Evolutionary conservation across 768 basidiomycete species (phyloP).

Genomic region (Agaricus blazei): DNA sequence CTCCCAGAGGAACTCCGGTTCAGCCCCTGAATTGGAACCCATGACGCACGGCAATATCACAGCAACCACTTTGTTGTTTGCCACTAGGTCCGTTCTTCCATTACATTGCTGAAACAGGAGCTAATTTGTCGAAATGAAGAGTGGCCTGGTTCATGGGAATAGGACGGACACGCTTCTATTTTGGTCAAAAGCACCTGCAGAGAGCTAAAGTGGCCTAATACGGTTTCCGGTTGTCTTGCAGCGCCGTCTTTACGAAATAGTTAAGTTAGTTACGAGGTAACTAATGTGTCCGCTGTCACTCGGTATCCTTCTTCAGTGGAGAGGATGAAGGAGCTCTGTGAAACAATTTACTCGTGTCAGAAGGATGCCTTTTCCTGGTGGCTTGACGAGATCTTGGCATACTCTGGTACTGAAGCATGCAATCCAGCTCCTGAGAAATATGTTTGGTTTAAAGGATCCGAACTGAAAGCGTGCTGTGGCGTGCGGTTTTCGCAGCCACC

Average conservation of each 20-base stretch:
- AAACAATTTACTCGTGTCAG: background rate
- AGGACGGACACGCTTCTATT: constrained; percentile 22
- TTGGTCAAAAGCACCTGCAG: constrained; percentile 16
- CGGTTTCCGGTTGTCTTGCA: background rate
- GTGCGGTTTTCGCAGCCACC: too few species aligned
- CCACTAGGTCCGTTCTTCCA: constrained; percentile 42
- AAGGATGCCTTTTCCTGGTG: too few species aligned
- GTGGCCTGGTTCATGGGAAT: constrained; percentile 46
- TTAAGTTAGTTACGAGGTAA: background rate
- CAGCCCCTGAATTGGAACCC: constrained; percentile 53
- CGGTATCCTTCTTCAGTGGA: background rate
- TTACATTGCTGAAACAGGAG: background rate
- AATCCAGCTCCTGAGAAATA: too few species aligned
- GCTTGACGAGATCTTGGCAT: too few species aligned
- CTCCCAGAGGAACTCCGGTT: constrained; percentile 54
- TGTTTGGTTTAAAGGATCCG: too few species aligned
- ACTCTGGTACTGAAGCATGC: too few species aligned
- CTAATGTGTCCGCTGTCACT: background rate
- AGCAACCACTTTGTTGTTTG: constrained; percentile 48
- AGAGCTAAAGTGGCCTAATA: background rate
- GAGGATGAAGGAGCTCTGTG: background rate
- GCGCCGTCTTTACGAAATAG: background rate
- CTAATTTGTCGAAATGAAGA: constrained; percentile 21
- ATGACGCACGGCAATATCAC: constrained; percentile 79
- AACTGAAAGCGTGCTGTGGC: too few species aligned